phyloP scores from a whole-genome alignment of 257 asterid species.

The Lavandula angustifolia region DNA sequence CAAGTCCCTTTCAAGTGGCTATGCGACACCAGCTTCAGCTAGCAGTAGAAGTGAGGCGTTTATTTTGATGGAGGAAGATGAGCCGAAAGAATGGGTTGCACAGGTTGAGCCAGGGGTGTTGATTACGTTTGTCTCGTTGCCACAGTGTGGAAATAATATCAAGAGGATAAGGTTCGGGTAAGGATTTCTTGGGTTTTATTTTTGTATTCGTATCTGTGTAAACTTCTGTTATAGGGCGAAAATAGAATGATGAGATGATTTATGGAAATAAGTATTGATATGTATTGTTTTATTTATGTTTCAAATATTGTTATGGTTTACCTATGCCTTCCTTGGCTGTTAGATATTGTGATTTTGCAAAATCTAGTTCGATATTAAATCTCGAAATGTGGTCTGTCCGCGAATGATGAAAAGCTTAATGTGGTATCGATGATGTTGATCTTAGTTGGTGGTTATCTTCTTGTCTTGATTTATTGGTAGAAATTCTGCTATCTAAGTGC shows the following conservation, averaged over 20 bases:
- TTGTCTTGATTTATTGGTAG: slow-evolving; percentile 33
- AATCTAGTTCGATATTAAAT: slow-evolving; percentile 30
- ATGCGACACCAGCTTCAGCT: slow-evolving; percentile 82
- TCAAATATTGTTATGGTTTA: neutral
- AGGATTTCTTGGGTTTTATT: neutral
- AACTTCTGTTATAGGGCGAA: neutral
- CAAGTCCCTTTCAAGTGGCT: slow-evolving; percentile 78
- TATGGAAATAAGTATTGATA: slow-evolving; percentile 1
- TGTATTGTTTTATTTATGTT: slow-evolving; percentile 1
- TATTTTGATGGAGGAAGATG: slow-evolving; percentile 74
- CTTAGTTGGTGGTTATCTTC: slow-evolving; percentile 39
- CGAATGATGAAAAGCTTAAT: slow-evolving; percentile 33
- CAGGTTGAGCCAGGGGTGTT: slow-evolving; percentile 97
- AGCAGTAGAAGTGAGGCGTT: slow-evolving; percentile 77
- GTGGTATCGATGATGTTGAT: slow-evolving; percentile 27
- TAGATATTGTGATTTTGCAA: slow-evolving; percentile 19
- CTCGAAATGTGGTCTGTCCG: slow-evolving; percentile 42
- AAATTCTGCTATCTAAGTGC: slow-evolving; percentile 32
- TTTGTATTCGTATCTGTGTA: neutral
- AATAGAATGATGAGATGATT: neutral
- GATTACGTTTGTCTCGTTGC: slow-evolving; percentile 74
- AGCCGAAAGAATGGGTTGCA: slow-evolving; percentile 90
- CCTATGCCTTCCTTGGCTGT: slow-evolving; percentile 15
- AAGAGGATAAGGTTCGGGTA: slow-evolving; percentile 94
- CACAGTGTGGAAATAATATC: slow-evolving; percentile 84